Percentiles rank a stretch among this genome's conserved stretches.
phyloP scores from a whole-genome alignment of 805 yeast species.

The Saccharomyces paradoxus region DNA sequence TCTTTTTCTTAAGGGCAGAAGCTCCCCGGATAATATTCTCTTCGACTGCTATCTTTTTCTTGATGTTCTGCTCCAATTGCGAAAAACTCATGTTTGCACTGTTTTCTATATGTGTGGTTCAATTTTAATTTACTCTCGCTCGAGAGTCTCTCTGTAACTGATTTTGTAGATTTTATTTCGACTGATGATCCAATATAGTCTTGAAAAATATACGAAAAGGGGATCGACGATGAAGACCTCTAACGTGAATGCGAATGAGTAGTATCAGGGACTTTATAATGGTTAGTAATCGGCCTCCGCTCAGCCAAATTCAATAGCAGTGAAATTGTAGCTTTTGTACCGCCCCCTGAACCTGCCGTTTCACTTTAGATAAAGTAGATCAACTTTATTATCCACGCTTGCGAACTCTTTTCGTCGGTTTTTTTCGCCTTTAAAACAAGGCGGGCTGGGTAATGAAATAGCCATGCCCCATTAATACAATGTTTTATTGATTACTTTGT shows the following conservation, averaged over 20 bases:
- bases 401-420: not conserved
- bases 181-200: not conserved
- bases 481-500: not conserved
- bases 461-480: not conserved
- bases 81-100: constrained; percentile 6
- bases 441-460: not conserved
- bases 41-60: constrained; percentile 81
- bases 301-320: not conserved
- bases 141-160: not conserved
- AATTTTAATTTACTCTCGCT: not conserved
- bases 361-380: not conserved
- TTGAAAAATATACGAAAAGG: not conserved
- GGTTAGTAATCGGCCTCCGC: not conserved
- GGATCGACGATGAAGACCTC: not conserved
- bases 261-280: not conserved
- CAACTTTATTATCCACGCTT: not conserved
- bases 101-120: not conserved
- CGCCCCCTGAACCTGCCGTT: not conserved
- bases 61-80: constrained; percentile 49
- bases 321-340: not conserved
- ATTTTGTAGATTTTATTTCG: not conserved
- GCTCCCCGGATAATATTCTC: constrained; percentile 83
- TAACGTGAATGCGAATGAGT: not conserved
- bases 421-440: not conserved
- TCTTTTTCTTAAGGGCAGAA: constrained; percentile 65